A percentile compares a stretch with the other conserved stretches of the same genome.
Conservation (phyloP, 495 filamentous ascomycete species). For the Neurospora terricola region DNA sequence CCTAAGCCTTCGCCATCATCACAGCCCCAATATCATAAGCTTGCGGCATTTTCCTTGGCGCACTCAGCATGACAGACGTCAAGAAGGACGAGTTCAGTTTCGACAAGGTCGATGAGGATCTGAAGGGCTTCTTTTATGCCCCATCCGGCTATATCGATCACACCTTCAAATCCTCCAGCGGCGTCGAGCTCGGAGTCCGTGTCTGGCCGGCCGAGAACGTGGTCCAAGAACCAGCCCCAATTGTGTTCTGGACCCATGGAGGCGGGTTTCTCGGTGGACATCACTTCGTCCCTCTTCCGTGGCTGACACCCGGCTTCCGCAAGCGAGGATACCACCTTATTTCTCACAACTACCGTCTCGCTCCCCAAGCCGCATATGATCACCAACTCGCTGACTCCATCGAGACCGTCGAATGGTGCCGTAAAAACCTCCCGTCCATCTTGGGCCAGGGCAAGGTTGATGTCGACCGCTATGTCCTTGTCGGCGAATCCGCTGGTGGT, state of each 20-base stretch:
- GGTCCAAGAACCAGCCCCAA: conserved; percentile 8
- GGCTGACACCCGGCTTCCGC: conserved; percentile 16
- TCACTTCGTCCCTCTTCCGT: conserved; percentile 14
- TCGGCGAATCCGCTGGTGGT: conserved; percentile 21
- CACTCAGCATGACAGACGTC: neutral
- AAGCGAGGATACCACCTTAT: conserved; percentile 18
- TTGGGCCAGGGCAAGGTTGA: conserved; percentile 16
- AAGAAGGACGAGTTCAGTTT: neutral
- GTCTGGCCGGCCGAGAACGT: conserved; percentile 16
- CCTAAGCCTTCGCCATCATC: neutral
- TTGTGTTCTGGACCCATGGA: conserved; percentile 19
- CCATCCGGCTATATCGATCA: conserved; percentile 17
- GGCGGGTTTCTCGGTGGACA: conserved; percentile 18
- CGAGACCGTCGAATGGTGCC: conserved; percentile 14
- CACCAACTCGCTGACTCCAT: conserved; percentile 19
- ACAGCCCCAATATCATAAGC: neutral
- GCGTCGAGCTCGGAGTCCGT: conserved; percentile 10
- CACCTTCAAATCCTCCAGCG: conserved; percentile 9
- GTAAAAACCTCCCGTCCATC: conserved; percentile 10
- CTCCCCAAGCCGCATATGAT: conserved; percentile 15
- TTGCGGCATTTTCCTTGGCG: neutral
- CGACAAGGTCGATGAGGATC: neutral
- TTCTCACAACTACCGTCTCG: conserved; percentile 24
- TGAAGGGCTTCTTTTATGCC: neutral
- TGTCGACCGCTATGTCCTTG: conserved; percentile 17